Evolutionary conservation across 306 rosid genomes (phyloP).

Genomic region (Quercus alba): DNA sequence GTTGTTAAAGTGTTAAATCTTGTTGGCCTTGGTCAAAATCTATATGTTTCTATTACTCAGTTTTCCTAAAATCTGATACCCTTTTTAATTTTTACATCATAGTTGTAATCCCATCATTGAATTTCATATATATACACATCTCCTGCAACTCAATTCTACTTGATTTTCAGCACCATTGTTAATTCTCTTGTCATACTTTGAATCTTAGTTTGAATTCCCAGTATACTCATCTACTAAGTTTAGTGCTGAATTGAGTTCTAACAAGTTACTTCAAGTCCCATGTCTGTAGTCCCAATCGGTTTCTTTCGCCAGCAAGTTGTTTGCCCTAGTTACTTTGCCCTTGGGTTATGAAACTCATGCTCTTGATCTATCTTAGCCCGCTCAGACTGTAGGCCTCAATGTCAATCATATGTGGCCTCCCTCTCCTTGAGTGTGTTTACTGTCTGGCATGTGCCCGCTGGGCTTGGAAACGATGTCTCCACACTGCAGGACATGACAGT

Average conservation of each 20-base stretch:
- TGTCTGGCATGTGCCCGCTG: slow-evolving; percentile 91
- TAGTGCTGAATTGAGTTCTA: slow-evolving; percentile 5
- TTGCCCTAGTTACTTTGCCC: not conserved
- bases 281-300: not conserved
- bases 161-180: not conserved
- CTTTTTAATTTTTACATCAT: not conserved
- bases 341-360: slow-evolving; percentile 8
- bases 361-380: slow-evolving; percentile 19
- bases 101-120: not conserved
- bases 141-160: not conserved
- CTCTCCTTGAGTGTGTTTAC: slow-evolving; percentile 89
- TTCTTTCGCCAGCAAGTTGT: slow-evolving; percentile 1
- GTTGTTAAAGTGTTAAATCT: not conserved
- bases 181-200: not conserved
- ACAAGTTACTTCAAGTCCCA: not conserved
- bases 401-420: slow-evolving; percentile 76
- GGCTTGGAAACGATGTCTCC: slow-evolving; percentile 95
- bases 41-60: not conserved
- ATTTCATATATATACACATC: not conserved
- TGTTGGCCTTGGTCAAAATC: not conserved
- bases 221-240: not conserved
- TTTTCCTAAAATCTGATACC: not conserved
- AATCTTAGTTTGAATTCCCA: not conserved
- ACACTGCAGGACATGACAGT: slow-evolving; percentile 93
- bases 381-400: slow-evolving; percentile 37